A percentile compares a stretch with the other conserved stretches of the same genome.
Evolutionary conservation across 1,139 yeast genomes (phyloP).

Genomic region (Geotrichum siamense): DNA sequence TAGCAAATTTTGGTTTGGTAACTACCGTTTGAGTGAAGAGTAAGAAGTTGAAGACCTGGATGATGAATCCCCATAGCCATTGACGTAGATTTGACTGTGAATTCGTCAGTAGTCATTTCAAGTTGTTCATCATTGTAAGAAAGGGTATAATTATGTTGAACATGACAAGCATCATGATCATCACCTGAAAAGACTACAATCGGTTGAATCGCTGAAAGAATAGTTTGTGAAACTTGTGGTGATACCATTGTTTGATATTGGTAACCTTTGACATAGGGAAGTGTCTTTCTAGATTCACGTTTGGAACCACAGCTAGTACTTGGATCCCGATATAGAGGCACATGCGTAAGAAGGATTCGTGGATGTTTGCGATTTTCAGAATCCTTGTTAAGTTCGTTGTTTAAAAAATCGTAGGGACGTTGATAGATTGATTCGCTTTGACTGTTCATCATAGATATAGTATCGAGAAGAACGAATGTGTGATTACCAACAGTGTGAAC

Average conservation of each 20-base stretch:
- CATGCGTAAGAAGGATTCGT: conserved; percentile 67
- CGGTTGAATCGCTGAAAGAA: conserved; percentile 56
- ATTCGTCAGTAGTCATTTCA: conserved; percentile 48
- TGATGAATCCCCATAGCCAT: conserved; percentile 84
- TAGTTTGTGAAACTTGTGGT: conserved; percentile 47
- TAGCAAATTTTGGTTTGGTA: conserved; percentile 48
- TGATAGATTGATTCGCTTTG: conserved; percentile 39
- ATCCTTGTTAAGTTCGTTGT: conserved; percentile 27
- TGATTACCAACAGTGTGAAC: conserved; percentile 62
- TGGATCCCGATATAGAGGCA: conserved; percentile 62
- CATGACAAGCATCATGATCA: conserved; percentile 92
- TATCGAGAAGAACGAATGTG: conserved; percentile 67
- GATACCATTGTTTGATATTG: conserved; percentile 76
- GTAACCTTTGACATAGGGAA: conserved; percentile 55
- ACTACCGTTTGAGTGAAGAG: conserved; percentile 38
- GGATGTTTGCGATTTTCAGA: conserved; percentile 43
- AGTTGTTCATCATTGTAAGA: conserved; percentile 34
- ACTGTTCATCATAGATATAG: conserved; percentile 65
- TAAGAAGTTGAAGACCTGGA: conserved; percentile 81
- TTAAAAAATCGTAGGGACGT: conserved; percentile 40
- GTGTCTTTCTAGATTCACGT: conserved; percentile 55
- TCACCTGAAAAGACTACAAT: conserved; percentile 77
- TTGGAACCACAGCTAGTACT: conserved; percentile 56
- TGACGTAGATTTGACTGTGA: conserved; percentile 80
- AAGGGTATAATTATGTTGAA: conserved; percentile 46